These are phyloP conservation scores for Chlamydomonas schloesseri DNA, from an alignment of 139 green algal species.

Conservation along the genomic window DNA sequence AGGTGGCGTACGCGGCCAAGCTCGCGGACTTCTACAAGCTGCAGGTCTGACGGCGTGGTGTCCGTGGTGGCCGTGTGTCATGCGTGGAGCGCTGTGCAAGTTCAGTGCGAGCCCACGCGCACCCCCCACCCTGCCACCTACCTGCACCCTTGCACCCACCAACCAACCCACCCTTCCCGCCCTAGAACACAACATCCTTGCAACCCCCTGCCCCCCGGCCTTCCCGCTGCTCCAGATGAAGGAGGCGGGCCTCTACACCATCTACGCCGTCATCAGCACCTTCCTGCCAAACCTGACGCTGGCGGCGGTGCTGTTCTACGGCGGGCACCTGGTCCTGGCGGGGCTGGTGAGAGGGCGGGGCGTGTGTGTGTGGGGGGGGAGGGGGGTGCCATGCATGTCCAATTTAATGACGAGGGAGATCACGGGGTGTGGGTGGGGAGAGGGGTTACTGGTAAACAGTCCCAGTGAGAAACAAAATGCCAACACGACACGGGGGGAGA, in stretches of 20 bases:
- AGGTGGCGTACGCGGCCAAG: slow-evolving; percentile 68
- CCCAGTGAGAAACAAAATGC: no score
- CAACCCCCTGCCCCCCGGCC: not conserved
- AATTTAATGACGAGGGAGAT: not conserved
- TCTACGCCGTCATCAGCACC: slow-evolving; percentile 78
- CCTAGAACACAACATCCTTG: not conserved
- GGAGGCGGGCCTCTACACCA: slow-evolving; percentile 67
- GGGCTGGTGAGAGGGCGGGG: not conserved
- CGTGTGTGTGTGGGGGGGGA: no score
- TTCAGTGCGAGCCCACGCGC: no score
- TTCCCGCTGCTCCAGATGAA: slow-evolving; percentile 11
- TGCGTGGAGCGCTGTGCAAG: no score
- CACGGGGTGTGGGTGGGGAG: not conserved
- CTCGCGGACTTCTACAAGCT: slow-evolving; percentile 62
- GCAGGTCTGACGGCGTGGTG: not conserved
- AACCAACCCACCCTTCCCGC: no score
- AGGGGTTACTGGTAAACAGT: no score
- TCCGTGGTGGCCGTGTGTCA: no score
- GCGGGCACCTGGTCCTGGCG: slow-evolving; percentile 71
- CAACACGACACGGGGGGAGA: no score
- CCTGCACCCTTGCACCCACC: no score
- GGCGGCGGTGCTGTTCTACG: slow-evolving; percentile 67
- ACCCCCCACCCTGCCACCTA: no score
- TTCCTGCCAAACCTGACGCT: slow-evolving; percentile 78
- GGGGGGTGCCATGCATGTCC: no score